Base-by-base conservation (phyloP, 495 filamentous ascomycete genomes). In the Talaromyces adpressus region DNA sequence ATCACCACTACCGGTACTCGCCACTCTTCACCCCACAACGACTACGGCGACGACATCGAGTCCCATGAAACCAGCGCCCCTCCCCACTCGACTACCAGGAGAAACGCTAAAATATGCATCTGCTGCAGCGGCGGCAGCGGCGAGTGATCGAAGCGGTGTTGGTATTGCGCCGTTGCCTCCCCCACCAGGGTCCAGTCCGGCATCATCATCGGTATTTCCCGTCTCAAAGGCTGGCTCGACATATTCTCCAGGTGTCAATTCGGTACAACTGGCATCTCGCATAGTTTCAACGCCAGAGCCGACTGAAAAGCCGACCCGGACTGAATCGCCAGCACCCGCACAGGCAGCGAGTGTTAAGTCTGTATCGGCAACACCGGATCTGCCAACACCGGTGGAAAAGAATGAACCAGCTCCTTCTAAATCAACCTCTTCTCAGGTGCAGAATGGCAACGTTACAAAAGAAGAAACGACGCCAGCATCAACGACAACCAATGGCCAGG, bases 81-180 rank as follows among this genome's bases (percentile, higher is more conserved):
- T 91, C 68, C 95, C 94, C 7, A 86, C 90, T 49, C 86, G 92
- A 68, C 83, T 90, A 3, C 88, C 92, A 25, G 92, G 91, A 34
- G 93, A 98, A 71, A 90, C 90, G 0, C 79, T 98, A 67, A 97
- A 97, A 75, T 98, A 98, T 72, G 94, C 95, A 32, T 97, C 94
- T 20, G 94, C 94, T 0, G 94, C 94, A 0, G 95, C 94, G 0
- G 95, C 94, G 0, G 94, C 94, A 1, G 95, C 95, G 9, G 91
- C 94, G 56, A 94, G 88, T 73, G 92, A 96, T 72, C 95, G 93
- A 71, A 88, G 79, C 68, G 84, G 84, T 16, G 89, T 97, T 9
- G 93, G 93, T n/a, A 96, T 97, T 66, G 86, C 91, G 29, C 93
- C 93, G 18, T 79, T 97, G 62, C 93, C 93, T 25, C 92, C 93